phyloP scores from a whole-genome alignment of 176 grass and related monocot species.

The Triticum dicoccoides region DNA sequence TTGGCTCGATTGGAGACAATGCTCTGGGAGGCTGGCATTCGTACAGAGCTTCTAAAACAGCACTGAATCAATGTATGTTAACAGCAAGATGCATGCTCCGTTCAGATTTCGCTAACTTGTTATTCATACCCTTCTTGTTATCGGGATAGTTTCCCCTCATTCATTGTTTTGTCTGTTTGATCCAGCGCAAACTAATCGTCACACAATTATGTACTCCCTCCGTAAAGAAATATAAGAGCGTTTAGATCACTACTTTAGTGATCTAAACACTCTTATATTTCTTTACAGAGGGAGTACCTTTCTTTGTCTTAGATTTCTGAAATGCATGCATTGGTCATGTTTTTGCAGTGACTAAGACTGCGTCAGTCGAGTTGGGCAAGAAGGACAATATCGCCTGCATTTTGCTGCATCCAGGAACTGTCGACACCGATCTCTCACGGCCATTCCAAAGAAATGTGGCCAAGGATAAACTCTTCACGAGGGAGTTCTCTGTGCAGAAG shows the following conservation, averaged over 20 bases:
- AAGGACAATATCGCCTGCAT: conserved; percentile 77
- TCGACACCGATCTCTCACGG: conserved; percentile 79
- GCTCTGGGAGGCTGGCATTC: conserved; percentile 85
- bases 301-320: not conserved
- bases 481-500: conserved; percentile 73
- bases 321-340: not conserved
- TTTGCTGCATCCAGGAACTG: conserved; percentile 85
- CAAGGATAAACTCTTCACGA: conserved; percentile 71
- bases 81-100: not conserved
- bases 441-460: conserved; percentile 81
- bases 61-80: conserved; percentile 75
- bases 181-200: not conserved
- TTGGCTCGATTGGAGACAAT: conserved; percentile 83
- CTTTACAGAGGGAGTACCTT: not conserved
- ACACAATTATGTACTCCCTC: not conserved
- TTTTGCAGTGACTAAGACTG: conserved; percentile 76
- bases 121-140: not conserved
- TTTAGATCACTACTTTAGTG: no score
- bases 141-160: not conserved
- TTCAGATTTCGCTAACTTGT: not conserved
- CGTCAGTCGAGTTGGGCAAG: conserved; percentile 69
- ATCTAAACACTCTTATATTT: no score
- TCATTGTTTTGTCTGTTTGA: not conserved
- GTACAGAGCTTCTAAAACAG: conserved; percentile 87
- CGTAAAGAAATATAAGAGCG: no score